Evolutionary conservation across 202 grass and related monocot species (phyloP).

Genomic region (Digitaria exilis): DNA sequence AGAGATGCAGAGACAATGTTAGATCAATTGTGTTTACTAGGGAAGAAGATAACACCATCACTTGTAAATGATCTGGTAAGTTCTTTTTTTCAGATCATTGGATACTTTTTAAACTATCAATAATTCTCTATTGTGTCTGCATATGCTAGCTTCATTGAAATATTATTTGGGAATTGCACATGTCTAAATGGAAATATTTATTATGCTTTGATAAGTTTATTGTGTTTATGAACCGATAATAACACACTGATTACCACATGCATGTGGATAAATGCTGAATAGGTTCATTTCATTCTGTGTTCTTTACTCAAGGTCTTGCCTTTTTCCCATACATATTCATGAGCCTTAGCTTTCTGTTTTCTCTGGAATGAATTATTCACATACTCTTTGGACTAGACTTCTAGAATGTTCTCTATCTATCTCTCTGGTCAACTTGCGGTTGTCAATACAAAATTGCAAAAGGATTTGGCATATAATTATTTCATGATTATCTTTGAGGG

Average conservation of each 20-base stretch:
- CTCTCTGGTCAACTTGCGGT: background rate
- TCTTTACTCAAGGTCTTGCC: too few relatives aligned
- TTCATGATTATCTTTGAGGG: constrained; percentile 12
- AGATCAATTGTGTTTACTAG: constrained; percentile 95
- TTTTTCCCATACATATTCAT: background rate
- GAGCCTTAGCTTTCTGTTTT: constrained; percentile 26
- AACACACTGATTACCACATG: background rate
- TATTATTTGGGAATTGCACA: constrained; percentile 30
- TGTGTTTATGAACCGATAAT: background rate
- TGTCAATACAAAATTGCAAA: constrained; percentile 18
- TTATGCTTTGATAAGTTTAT: constrained; percentile 24
- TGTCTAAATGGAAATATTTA: constrained; percentile 35
- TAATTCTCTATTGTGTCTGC: constrained; percentile 8
- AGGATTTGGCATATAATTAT: constrained; percentile 7
- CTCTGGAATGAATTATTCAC: constrained; percentile 19
- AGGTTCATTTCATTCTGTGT: constrained; percentile 28
- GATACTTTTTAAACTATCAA: constrained; percentile 15
- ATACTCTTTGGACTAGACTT: background rate
- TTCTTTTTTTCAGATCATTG: constrained; percentile 15
- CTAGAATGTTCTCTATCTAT: background rate
- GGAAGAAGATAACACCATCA: constrained; percentile 89
- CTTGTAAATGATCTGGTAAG: constrained; percentile 97
- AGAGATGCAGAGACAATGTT: constrained; percentile 98
- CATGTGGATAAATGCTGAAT: constrained; percentile 21
- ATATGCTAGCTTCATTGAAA: constrained; percentile 34